phyloP scores from a whole-genome alignment of 129 eudicot species.

The Helichrysum umbraculigerum region DNA sequence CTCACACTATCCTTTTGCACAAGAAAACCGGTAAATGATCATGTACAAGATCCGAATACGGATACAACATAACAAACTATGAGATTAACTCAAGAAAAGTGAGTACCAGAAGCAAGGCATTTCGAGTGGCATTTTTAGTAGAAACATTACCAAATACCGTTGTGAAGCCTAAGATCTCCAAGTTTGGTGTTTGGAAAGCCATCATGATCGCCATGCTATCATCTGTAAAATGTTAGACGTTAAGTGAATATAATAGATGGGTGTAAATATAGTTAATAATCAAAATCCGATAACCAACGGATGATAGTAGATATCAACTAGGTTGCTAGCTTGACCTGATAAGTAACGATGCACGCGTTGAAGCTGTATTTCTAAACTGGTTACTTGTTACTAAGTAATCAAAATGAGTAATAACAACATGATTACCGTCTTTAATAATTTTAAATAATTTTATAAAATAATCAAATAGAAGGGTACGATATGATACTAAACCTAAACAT shows the following conservation, averaged over 20 bases:
- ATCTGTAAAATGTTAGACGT: slow-evolving; percentile 45
- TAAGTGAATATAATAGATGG: not conserved
- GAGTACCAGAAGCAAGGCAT: slow-evolving; percentile 85
- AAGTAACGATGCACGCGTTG: no score
- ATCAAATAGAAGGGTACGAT: no score
- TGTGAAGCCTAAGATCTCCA: slow-evolving; percentile 80
- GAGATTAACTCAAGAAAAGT: not conserved
- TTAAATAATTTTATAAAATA: no score
- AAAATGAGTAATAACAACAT: no score
- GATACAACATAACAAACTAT: not conserved
- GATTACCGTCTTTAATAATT: no score
- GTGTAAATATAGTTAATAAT: not conserved
- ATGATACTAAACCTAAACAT: no score
- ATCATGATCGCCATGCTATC: slow-evolving; percentile 88
- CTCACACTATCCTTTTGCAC: slow-evolving; percentile 98
- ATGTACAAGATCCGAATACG: slow-evolving; percentile 36
- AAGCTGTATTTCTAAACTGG: no score
- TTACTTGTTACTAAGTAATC: no score
- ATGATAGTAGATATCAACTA: no score
- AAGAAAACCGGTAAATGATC: slow-evolving; percentile 40
- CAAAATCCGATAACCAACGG: no score
- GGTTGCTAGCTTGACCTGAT: no score
- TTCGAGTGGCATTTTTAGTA: slow-evolving; percentile 79
- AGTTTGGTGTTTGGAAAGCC: slow-evolving; percentile 78
- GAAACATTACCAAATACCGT: slow-evolving; percentile 81